Evolutionary conservation across 2,329 filamentous ascomycete genomes (phyloP), one percentile per base, ranked within the genome.

Genomic region (Aspergillus floridensis): DNA sequence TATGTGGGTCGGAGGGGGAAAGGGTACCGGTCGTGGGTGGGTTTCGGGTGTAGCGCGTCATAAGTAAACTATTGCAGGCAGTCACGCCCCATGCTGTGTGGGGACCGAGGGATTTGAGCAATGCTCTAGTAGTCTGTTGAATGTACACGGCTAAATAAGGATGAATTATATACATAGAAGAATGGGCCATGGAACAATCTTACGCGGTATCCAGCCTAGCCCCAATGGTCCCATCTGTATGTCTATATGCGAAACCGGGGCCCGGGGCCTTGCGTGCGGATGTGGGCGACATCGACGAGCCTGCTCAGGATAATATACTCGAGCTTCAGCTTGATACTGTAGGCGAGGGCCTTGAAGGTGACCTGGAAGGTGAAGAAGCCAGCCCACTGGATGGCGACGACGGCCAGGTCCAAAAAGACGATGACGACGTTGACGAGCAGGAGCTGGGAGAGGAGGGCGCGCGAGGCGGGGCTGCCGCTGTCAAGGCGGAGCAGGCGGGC

Each of bases 271-370:
- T 62, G 61, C 11, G 59, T 50, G 12, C 60, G 55, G 8, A 60
- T 58, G 26, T 55, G 57, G 26, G 65, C 59, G 10, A 66, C 54
- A 22, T 60, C 67, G 6, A 80, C 73, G 48, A 80, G 57, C 58
- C 77, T 71, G 3, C 76, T 74, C 12, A 81, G 67, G 24, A 80
- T 76, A 2, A 77, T 76, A 59, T 80, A 80, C 63, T 81, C 79
- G 19, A 81, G 71, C 62, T 81, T 81, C 56, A 80, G 66, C 63
- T 81, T 81, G 65, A 80, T 68, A 60, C 78, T 80, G 66, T 80
- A 80, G 29, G 79, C 71, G 52, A 77, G 67, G 16, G 74, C 74
- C 65, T 80, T 81, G 16, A 79, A 66, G 10, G 73, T 76, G 14
- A 78, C 77, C 60, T 81, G 78, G 38, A 80, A 69, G 22, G 75